Evolutionary conservation across 1,284 basidiomycete genomes (phyloP), one percentile per base, ranked within the genome.

Genomic region (Moesziomyces antarcticus): DNA sequence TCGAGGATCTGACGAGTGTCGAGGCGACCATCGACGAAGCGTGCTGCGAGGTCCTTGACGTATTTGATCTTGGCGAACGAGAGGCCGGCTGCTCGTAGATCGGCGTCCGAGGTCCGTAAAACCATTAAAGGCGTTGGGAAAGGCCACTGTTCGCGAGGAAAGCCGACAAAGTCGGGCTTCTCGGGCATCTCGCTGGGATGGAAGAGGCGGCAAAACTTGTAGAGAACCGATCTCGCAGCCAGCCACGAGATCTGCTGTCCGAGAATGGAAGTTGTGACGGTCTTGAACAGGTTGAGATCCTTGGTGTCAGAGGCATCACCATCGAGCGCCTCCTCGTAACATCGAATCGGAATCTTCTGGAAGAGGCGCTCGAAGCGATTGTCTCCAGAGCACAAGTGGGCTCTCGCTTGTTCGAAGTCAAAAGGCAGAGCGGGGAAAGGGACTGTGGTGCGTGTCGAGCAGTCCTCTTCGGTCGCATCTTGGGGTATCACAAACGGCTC

Each of bases 241-340:
- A 91, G 85, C 92, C 92, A 95, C 0, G 92, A 93, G 43, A 97
- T 94, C 84, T 97, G 93, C 84, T 94, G 93, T 0, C 90, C 92
- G 3, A 93, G 85, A 63, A 93, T 92, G 35, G 89, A 90, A 2
- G 88, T 89, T 35, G 88, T 88, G 20, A 93, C 86, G 20, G 75
- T 78, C 49, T 72, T 68, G 66, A 83, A 84, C 16, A 79, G 68
- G 44, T 83, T 78, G 42, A 82, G 73, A 33, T 86, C 86, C 77
- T 92, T 90, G 21, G 53, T 51, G 18, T 72, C 58, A 14, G 44
- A 44, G 35, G 41, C 11, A 9, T 57, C 59, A n/a, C 78, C 72
- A 37, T 81, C 69, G 7, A 60, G 57, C 16, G 78, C 86, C 79
- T 93, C 89, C 79, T 90, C 64, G 56, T 80, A 94, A 3, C 92